A percentile compares a stretch with the other conserved stretches of the same genome.
These are phyloP conservation scores for Serendipita sp. DNA, from an alignment of 768 basidiomycete species.

Conservation along the genomic window DNA sequence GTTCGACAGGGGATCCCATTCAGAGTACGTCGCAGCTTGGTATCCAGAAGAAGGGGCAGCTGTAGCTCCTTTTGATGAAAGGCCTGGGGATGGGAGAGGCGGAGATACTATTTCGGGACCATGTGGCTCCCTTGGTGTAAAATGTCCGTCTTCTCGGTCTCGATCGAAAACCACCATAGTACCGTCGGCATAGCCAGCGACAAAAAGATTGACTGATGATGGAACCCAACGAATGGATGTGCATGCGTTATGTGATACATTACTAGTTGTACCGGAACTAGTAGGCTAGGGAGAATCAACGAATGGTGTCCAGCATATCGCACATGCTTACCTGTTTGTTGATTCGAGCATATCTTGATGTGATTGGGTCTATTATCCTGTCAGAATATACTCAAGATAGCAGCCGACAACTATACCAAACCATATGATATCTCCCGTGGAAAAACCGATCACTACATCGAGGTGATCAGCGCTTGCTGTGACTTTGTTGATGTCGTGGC, in stretches of 20 bases:
- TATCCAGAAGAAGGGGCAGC: not conserved
- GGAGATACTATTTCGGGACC: constrained; percentile 16
- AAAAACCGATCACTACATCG: constrained; percentile 84
- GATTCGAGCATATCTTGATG: constrained; percentile 65
- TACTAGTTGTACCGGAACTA: constrained; percentile 30
- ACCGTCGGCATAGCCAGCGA: constrained; percentile 79
- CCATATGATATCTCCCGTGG: constrained; percentile 93
- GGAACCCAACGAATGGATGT: constrained; percentile 89
- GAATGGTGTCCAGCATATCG: not conserved
- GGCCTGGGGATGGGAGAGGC: constrained; percentile 8
- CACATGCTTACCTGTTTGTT: constrained; percentile 54
- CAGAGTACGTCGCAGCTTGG: constrained; percentile 20
- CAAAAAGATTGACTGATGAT: constrained; percentile 58
- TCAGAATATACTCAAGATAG: not conserved
- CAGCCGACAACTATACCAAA: constrained; percentile 41
- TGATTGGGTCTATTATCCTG: constrained; percentile 47
- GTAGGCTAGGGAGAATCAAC: not conserved
- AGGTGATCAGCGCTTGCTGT: constrained; percentile 67
- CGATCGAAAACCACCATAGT: constrained; percentile 82
- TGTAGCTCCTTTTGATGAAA: constrained; percentile 12
- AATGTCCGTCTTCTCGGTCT: constrained; percentile 73
- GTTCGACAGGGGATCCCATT: constrained; percentile 64
- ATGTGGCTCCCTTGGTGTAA: constrained; percentile 43
- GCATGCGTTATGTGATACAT: constrained; percentile 62
- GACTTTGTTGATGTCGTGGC: constrained; percentile 68